Evolutionary conservation across 2,329 filamentous ascomycete species (phyloP).

Genomic region (Penicillium polonicum): DNA sequence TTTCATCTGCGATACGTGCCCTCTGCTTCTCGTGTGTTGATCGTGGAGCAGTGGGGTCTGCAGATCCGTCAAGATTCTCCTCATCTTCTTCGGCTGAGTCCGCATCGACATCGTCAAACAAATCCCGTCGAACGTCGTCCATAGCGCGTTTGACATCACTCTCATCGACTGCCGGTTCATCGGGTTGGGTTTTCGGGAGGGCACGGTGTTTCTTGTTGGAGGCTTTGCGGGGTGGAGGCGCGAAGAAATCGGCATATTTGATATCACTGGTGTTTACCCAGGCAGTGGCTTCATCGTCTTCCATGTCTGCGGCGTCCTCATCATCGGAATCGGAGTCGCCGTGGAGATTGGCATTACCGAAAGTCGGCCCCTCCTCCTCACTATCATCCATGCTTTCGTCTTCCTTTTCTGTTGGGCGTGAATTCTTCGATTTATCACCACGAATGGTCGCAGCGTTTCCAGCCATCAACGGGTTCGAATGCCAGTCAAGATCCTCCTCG

Average conservation of each 20-base stretch:
- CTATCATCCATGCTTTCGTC: conserved; percentile 55
- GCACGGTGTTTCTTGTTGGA: conserved; percentile 55
- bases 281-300: conserved; percentile 59
- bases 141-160: conserved; percentile 79
- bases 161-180: conserved; percentile 50
- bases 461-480: conserved; percentile 67
- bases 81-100: conserved; percentile 56
- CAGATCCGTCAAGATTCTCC: conserved; percentile 65
- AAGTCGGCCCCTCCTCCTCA: conserved; percentile 76
- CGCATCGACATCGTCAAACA: conserved; percentile 72
- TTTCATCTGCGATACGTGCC: conserved; percentile 83
- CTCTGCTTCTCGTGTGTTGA: conserved; percentile 86
- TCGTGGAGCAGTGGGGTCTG: conserved; percentile 26
- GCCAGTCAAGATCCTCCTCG: conserved; percentile 92
- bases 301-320: conserved; percentile 41
- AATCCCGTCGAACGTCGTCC: conserved; percentile 79
- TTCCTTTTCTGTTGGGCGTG: conserved; percentile 46
- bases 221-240: conserved; percentile 72
- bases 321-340: conserved; percentile 61
- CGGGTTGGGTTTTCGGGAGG: conserved; percentile 53
- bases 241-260: conserved; percentile 92
- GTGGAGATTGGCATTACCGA: conserved; percentile 74
- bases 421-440: conserved; percentile 14
- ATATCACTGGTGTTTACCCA: conserved; percentile 79
- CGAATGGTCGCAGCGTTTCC: conserved; percentile 13